phyloP scores from a whole-genome alignment of 768 basidiomycete species.

The Pleurotus eryngii region DNA sequence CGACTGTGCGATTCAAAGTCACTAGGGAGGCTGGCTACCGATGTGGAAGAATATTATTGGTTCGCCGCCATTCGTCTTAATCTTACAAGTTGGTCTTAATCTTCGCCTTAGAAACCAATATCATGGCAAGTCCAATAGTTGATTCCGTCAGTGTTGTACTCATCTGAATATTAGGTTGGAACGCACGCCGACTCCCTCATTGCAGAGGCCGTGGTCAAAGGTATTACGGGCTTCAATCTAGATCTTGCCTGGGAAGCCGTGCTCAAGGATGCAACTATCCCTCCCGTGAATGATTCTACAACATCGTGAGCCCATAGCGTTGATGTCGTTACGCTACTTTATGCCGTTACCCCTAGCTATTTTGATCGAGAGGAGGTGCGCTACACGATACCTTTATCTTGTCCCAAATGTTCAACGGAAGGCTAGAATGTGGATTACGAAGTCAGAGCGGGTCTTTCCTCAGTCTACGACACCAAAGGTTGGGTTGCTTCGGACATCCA shows the following conservation, averaged over 20 bases:
- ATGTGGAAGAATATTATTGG: conserved; percentile 88
- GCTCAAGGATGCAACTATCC: conserved; percentile 64
- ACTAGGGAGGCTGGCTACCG: conserved; percentile 72
- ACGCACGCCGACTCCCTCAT: conserved; percentile 78
- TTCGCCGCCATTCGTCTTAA: conserved; percentile 16
- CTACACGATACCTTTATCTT: neutral
- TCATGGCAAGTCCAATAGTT: conserved; percentile 49
- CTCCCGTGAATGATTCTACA: conserved; percentile 52
- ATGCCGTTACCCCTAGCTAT: conserved; percentile 39
- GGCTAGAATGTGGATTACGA: conserved; percentile 70
- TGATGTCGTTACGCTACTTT: neutral
- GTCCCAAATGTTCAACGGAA: neutral
- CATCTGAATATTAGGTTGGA: conserved; percentile 42
- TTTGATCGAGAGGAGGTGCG: conserved; percentile 67
- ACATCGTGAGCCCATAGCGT: conserved; percentile 34
- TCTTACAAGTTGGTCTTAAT: neutral
- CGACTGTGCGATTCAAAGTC: neutral
- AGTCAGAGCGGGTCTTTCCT: conserved; percentile 71
- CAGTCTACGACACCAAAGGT: conserved; percentile 61
- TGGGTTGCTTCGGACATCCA: conserved; percentile 80
- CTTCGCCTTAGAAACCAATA: conserved; percentile 59
- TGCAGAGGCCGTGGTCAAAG: conserved; percentile 67
- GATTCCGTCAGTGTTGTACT: neutral
- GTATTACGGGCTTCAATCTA: conserved; percentile 56
- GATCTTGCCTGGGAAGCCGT: conserved; percentile 70